Evolutionary conservation across 192 early-diverging fungal species (phyloP).

Genomic region (Coemansia sp.): DNA sequence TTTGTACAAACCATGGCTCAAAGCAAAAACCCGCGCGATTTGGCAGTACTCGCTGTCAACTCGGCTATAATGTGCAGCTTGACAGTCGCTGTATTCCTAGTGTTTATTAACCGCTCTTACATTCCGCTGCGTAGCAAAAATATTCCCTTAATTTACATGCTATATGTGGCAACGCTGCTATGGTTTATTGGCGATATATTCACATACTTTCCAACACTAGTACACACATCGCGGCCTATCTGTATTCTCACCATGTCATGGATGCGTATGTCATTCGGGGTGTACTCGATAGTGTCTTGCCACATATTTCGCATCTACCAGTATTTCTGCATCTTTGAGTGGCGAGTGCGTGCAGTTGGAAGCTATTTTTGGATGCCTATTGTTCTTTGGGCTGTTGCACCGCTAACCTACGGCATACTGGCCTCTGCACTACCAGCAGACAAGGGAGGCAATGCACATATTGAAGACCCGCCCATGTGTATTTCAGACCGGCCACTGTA

Average conservation of each 20-base stretch:
- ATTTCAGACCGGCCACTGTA: constrained; percentile 31
- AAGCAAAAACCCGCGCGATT: constrained; percentile 22
- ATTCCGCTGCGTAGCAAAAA: constrained; percentile 49
- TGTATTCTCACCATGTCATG: constrained; percentile 46
- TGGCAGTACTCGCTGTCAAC: constrained; percentile 35
- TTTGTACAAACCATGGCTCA: constrained; percentile 6
- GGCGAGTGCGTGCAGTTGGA: constrained; percentile 25
- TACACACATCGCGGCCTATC: constrained; percentile 14
- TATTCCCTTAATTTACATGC: constrained; percentile 34
- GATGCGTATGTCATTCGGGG: constrained; percentile 43
- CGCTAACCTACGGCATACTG: constrained; percentile 28
- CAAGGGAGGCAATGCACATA: constrained; percentile 14
- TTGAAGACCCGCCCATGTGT: constrained; percentile 21
- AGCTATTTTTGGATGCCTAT: constrained; percentile 23
- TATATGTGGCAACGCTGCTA: constrained; percentile 21
- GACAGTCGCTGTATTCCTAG: constrained; percentile 13
- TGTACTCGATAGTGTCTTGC: constrained; percentile 29
- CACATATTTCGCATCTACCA: constrained; percentile 43
- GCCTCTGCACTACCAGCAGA: constrained; percentile 26
- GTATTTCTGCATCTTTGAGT: constrained; percentile 40
- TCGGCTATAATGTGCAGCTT: constrained; percentile 21
- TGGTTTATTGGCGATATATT: constrained; percentile 51
- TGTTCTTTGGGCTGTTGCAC: constrained; percentile 7
- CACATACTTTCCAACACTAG: constrained; percentile 36
- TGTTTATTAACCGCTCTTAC: constrained; percentile 39